A percentile compares a stretch with the other conserved stretches of the same genome.
Conservation (phyloP, 2,329 filamentous ascomycete genomes). For the Aphanoascus verrucosus region DNA sequence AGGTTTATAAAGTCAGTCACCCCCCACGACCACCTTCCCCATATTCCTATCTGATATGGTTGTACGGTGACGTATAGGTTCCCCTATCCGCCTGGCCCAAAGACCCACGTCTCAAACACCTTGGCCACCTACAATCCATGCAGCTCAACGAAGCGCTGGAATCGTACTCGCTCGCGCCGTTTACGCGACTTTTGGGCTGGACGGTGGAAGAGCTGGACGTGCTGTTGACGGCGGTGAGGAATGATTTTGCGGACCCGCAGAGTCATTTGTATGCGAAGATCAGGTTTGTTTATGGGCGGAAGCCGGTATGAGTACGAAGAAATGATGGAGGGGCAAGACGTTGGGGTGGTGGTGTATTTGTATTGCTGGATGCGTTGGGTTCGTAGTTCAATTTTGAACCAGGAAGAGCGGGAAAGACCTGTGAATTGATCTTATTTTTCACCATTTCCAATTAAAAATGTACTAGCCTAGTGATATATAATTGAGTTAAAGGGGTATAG, state of each 20-base stretch:
- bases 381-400: no score
- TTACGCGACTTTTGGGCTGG: constrained; percentile 22
- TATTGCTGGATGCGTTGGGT: no score
- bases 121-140: constrained; percentile 17
- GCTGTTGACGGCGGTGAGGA: constrained; percentile 5
- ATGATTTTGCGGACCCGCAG: constrained; percentile 10
- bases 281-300: constrained; percentile 23
- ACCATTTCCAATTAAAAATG: neutral
- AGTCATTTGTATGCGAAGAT: constrained; percentile 8
- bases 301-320: no score
- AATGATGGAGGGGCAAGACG: neutral
- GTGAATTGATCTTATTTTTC: neutral
- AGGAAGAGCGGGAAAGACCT: no score
- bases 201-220: constrained; percentile 13
- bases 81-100: constrained; percentile 32
- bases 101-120: constrained; percentile 15
- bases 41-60: no score
- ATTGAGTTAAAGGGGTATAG: neutral
- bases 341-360: neutral
- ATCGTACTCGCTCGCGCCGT: constrained; percentile 20
- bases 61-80: constrained; percentile 26
- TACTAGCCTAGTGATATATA: neutral
- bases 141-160: constrained; percentile 20
- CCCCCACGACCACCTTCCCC: no score
- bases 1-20: constrained; percentile 27